Evolutionary conservation across 176 grass and related monocot genomes (phyloP).

Genomic region (Typha latifolia): DNA sequence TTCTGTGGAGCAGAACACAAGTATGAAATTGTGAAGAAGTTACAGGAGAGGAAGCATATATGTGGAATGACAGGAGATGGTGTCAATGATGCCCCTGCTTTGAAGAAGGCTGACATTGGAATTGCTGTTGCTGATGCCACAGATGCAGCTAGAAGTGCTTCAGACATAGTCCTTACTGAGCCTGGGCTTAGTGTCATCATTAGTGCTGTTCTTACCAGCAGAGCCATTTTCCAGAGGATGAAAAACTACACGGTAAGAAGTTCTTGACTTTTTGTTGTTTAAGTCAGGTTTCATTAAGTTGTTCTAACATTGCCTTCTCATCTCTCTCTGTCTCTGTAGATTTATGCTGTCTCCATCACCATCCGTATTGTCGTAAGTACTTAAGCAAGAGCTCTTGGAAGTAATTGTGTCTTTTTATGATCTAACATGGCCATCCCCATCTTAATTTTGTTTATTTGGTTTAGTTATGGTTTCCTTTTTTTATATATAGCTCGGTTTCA

Average conservation of each 20-base stretch:
- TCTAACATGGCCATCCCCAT: neutral
- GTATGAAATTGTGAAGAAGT: conserved; percentile 90
- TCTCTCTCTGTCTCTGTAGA: conserved; percentile 31
- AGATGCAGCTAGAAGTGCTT: conserved; percentile 80
- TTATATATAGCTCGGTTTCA: conserved; percentile 66
- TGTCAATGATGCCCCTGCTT: conserved; percentile 86
- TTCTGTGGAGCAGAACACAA: conserved; percentile 60
- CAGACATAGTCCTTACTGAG: conserved; percentile 90
- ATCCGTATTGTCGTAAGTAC: conserved; percentile 94
- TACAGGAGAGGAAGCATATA: conserved; percentile 93
- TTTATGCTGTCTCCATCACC: conserved; percentile 94
- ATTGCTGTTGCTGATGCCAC: conserved; percentile 94
- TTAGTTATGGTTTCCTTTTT: neutral
- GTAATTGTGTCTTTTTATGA: neutral
- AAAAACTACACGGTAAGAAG: conserved; percentile 95
- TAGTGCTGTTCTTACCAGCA: conserved; percentile 90
- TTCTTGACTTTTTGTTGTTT: neutral
- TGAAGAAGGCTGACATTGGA: conserved; percentile 97
- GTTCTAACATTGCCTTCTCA: neutral
- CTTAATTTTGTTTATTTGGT: conserved; percentile 1
- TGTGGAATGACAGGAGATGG: conserved; percentile 98
- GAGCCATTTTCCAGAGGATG: conserved; percentile 97
- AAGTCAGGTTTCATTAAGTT: neutral
- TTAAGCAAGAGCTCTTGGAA: neutral
- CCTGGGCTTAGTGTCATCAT: conserved; percentile 96